These are phyloP conservation scores for Naganishia kalamii DNA, from an alignment of 768 basidiomycete species.

Conservation along the genomic window DNA sequence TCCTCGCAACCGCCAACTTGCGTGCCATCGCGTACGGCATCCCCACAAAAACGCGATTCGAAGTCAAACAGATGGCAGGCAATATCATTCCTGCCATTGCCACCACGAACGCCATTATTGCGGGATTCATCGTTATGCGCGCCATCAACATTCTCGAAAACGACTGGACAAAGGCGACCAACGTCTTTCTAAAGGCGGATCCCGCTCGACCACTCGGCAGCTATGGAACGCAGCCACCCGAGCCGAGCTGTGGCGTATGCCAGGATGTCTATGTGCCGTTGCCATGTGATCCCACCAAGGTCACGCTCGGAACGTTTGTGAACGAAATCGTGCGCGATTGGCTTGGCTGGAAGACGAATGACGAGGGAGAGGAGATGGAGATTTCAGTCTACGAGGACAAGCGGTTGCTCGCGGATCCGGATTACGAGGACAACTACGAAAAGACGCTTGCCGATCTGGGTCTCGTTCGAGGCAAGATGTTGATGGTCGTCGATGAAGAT, in stretches of 20 bases:
- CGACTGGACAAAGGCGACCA: slow-evolving; percentile 47
- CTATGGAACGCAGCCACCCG: slow-evolving; percentile 62
- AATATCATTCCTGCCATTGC: slow-evolving; percentile 99
- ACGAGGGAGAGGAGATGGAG: slow-evolving; percentile 51
- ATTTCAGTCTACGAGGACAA: slow-evolving; percentile 69
- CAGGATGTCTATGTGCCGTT: slow-evolving; percentile 72
- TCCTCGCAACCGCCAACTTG: slow-evolving; percentile 87
- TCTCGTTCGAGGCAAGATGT: slow-evolving; percentile 74
- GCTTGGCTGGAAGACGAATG: slow-evolving; percentile 41
- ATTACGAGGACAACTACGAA: slow-evolving; percentile 82
- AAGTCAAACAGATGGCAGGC: slow-evolving; percentile 99
- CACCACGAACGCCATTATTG: slow-evolving; percentile 95
- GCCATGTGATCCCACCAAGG: slow-evolving; percentile 63
- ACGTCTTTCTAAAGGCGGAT: slow-evolving; percentile 73
- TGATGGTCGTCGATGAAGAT: slow-evolving; percentile 84
- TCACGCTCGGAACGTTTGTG: slow-evolving; percentile 68
- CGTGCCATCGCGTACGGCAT: slow-evolving; percentile 87
- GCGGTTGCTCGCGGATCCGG: slow-evolving; percentile 80
- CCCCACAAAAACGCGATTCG: slow-evolving; percentile 81
- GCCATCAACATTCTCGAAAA: slow-evolving; percentile 72
- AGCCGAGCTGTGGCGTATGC: slow-evolving; percentile 74
- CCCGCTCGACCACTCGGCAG: slow-evolving; percentile 69
- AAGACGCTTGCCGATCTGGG: slow-evolving; percentile 74
- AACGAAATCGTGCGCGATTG: slow-evolving; percentile 56
- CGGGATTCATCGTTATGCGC: slow-evolving; percentile 89